Evolutionary conservation across 768 basidiomycete species (phyloP).

Genomic region (Boletellus sp.): DNA sequence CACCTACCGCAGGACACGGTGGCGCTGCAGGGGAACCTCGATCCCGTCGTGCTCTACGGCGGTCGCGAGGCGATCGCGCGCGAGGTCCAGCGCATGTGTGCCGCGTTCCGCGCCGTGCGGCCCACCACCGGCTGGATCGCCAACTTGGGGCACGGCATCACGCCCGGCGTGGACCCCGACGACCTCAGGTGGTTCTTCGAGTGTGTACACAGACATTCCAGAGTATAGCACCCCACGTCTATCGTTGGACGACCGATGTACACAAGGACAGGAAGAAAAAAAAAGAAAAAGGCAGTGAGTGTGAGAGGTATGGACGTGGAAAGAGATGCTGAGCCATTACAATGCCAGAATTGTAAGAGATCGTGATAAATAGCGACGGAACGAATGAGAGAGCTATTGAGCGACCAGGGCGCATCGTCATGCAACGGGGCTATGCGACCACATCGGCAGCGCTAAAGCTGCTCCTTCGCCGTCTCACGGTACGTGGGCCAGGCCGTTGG

Average conservation of each 20-base stretch:
- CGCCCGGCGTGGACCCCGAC: conserved; percentile 92
- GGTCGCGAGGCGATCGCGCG: conserved; percentile 82
- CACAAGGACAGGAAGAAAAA: conserved; percentile 16
- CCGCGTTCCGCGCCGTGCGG: conserved; percentile 59
- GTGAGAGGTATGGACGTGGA: conserved; percentile 11
- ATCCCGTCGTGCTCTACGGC: conserved; percentile 84
- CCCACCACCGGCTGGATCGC: conserved; percentile 82
- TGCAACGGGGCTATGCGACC: conserved; percentile 63
- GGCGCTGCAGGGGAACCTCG: conserved; percentile 89
- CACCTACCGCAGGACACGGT: conserved; percentile 63
- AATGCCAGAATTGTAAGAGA: conserved; percentile 21
- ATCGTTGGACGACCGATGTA: conserved; percentile 17
- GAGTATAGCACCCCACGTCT: conserved; percentile 12
- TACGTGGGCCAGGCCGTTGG: conserved; percentile 70
- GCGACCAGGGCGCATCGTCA: background rate
- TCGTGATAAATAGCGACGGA: conserved; percentile 29
- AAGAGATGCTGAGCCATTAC: conserved; percentile 27
- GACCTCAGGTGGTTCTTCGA: conserved; percentile 89
- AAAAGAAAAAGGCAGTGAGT: conserved; percentile 17
- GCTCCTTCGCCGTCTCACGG: conserved; percentile 71
- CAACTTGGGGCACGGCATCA: conserved; percentile 96
- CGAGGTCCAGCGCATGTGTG: conserved; percentile 79
- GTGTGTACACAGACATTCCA: conserved; percentile 82
- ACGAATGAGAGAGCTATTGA: background rate
- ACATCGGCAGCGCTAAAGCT: conserved; percentile 88